phyloP scores from a whole-genome alignment of 768 basidiomycete species.

The Pisolithus albus region DNA sequence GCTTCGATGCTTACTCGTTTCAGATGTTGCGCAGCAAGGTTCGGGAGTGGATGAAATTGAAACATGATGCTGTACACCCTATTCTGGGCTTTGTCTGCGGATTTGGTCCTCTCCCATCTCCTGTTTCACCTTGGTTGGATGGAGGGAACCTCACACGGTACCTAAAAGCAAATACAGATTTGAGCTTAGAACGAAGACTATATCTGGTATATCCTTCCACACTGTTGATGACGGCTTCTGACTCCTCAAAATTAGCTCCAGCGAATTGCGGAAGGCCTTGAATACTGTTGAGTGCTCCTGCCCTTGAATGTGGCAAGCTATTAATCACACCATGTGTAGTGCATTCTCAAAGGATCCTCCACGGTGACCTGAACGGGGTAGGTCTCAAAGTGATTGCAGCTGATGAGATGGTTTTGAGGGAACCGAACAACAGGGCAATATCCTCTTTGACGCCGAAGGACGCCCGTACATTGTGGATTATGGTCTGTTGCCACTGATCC shows the following conservation, averaged over 20 bases:
- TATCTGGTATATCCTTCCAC: slow-evolving; percentile 11
- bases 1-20: neutral
- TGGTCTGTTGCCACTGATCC: slow-evolving; percentile 27
- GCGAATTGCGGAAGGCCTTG: slow-evolving; percentile 13
- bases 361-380: slow-evolving; percentile 42
- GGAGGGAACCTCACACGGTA: slow-evolving; percentile 21
- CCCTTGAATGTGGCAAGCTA: neutral
- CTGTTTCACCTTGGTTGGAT: slow-evolving; percentile 31
- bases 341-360: slow-evolving; percentile 27
- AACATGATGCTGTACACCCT: slow-evolving; percentile 23
- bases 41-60: slow-evolving; percentile 20
- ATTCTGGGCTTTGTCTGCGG: slow-evolving; percentile 5
- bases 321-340: neutral
- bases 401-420: neutral
- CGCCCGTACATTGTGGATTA: slow-evolving; percentile 32
- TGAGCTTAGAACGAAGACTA: slow-evolving; percentile 3
- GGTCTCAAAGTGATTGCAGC: neutral
- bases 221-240: neutral
- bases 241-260: neutral
- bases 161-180: slow-evolving; percentile 11
- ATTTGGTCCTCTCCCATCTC: slow-evolving; percentile 25
- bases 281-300: slow-evolving; percentile 8
- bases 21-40: slow-evolving; percentile 13
- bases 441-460: slow-evolving; percentile 27
- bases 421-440: slow-evolving; percentile 23